Base-by-base conservation (phyloP, 2,329 filamentous ascomycete species). In the Thelonectria rubi region DNA sequence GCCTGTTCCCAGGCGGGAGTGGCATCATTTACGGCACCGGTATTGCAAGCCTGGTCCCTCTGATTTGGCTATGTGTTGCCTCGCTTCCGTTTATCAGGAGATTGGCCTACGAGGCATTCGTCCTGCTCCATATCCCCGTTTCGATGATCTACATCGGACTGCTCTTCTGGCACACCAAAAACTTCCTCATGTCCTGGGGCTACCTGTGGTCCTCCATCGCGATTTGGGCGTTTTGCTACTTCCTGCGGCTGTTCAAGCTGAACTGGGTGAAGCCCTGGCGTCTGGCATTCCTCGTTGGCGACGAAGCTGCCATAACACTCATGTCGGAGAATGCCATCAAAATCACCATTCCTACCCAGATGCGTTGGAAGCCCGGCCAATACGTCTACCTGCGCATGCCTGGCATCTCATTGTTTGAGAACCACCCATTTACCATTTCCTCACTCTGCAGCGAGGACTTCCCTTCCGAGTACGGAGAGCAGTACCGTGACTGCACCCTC, bases 301-400 rank as follows among this genome's bases (percentile, higher is more conserved):
- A 98, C 70, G 93, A 97, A 77, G 93, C 92, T 1, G 92, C 93
- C 24, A 89, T 97, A 40, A 95, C 92, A 1, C 83, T 97, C 21
- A 89, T 98, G 81, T 89, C 93, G 3, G 93, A 97, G 71, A 94
- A 96, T 72, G 92, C 93, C n/a, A 90, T 98, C 79, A 97, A 97
- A 76, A 87, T 98, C 68, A 97, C 94, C 0, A 91, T 98, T 52
- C 93, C 94, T 1, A 97, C 94, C 0, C 92, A 94, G 76, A 91
- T 96, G 85, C 89, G 87, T 64, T 98, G 94, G 94, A 90, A 88
- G 73, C 93, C 94, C 0, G 95, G 94, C 5, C 95, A 98, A 76
- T 97, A 96, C 69, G 91, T 97, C 17, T 98, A 97, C 74, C 83
- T 98, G 18, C 88, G 94, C 54, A 97, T 98, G 90, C 94, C 94